phyloP scores from a whole-genome alignment of 2,329 filamentous ascomycete genomes.

The Alternaria arborescens region DNA sequence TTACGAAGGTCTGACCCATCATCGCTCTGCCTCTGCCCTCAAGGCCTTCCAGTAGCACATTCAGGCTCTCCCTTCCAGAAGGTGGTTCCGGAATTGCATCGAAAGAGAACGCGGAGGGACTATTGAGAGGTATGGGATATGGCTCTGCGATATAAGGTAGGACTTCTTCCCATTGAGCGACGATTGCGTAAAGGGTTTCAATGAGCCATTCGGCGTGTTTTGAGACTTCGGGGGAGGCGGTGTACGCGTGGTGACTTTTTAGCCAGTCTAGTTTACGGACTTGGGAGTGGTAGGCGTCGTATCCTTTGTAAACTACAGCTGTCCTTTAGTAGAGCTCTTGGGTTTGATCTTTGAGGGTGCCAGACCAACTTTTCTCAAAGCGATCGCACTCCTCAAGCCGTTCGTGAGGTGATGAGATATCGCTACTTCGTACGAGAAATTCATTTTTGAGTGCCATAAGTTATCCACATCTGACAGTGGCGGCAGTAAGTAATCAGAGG shows the following conservation, averaged over 20 bases:
- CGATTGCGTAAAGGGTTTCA: neutral
- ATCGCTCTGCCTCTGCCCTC: neutral
- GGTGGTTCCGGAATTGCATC: neutral
- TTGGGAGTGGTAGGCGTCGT: neutral
- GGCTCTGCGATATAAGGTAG: neutral
- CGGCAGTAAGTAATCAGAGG: neutral
- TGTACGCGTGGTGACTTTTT: neutral
- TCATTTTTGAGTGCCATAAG: neutral
- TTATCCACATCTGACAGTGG: neutral
- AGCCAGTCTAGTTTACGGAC: neutral
- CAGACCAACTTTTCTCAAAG: neutral
- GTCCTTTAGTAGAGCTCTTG: neutral
- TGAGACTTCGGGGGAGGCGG: neutral
- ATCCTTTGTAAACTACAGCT: neutral
- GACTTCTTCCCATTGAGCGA: neutral
- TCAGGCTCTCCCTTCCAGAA: neutral
- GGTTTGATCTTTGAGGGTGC: no score
- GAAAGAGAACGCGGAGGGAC: neutral
- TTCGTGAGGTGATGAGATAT: neutral
- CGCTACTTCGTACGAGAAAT: neutral
- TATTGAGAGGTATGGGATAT: neutral
- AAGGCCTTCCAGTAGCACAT: neutral
- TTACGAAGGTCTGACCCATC: neutral
- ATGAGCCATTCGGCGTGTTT: neutral
- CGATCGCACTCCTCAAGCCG: neutral